Percentiles rank a stretch among this genome's conserved stretches.
Conservation (phyloP, 352 stramenopile genomes). For the Plasmopara viticola region DNA sequence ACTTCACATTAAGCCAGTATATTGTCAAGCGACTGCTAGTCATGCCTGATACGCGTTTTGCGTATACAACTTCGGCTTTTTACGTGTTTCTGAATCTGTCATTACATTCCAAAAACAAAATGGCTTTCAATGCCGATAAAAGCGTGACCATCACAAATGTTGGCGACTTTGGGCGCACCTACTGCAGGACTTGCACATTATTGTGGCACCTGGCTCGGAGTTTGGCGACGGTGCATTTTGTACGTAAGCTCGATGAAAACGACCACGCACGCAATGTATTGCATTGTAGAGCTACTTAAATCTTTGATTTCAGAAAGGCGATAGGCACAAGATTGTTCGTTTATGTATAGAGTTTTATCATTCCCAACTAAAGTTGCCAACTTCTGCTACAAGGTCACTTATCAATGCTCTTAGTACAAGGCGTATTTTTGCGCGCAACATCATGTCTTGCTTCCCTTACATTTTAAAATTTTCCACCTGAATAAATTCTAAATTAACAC, state of each 20-base stretch:
- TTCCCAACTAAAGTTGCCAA: too few relatives aligned
- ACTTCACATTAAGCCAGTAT: constrained; percentile 85
- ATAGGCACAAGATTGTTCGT: too few relatives aligned
- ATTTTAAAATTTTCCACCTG: too few relatives aligned
- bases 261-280: constrained; percentile 56
- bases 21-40: constrained; percentile 71
- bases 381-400: too few relatives aligned
- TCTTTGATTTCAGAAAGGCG: too few relatives aligned
- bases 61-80: constrained; percentile 91
- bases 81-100: constrained; percentile 92
- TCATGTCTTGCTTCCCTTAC: too few relatives aligned
- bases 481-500: too few relatives aligned
- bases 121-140: constrained; percentile 22
- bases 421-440: too few relatives aligned
- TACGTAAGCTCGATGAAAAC: constrained; percentile 31
- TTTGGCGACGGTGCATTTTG: constrained; percentile 93
- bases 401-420: too few relatives aligned
- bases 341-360: too few relatives aligned
- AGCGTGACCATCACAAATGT: constrained; percentile 41
- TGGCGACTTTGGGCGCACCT: constrained; percentile 88
- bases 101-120: constrained; percentile 51
- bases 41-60: constrained; percentile 80
- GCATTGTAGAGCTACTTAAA: constrained; percentile 42
- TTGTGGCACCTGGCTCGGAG: constrained; percentile 91
- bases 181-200: constrained; percentile 86